Evolutionary conservation across 1,139 yeast species (phyloP), one percentile per base, ranked within the genome.

Genomic region (Suhomyces bolitotheri): DNA sequence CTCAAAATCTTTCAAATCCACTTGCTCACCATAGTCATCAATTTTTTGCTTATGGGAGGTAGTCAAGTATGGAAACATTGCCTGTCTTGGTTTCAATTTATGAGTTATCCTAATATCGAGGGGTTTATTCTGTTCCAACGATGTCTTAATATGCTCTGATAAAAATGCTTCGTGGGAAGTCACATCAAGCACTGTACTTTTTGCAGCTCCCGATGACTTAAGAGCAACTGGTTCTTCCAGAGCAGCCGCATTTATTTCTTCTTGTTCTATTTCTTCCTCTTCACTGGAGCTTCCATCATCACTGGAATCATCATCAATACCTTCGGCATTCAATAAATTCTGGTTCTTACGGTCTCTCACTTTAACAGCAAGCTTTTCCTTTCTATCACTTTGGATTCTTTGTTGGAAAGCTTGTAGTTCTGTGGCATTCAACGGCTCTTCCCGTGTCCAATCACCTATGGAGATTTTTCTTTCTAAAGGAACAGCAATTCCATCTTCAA

Each of bases 11-110:
- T 80, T 78, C 26, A 67, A 66, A 39, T 80, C 76, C 22, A 86
- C 78, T 1, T 81, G 62, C 40, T 79, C 82, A 16, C 97, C 97
- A 55, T 90, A 92, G 50, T 90, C 97, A 54, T 92, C 97, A 31
- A 72, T 66, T 45, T 82, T 77, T 17, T 73, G 69, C 44, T 78
- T 76, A 38, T 62, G 65, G 17, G 71, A 68, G 2, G 76, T 73
- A 8, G 74, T 64, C 48, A 71, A 80, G 40, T 51, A 66, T 7
- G 96, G 97, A 51, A 89, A 90, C 85, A 84, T 82, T 29, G 82
- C 79, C 38, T 83, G 81, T 45, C 84, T 73, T 4, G 82, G 78
- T 40, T 74, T 73, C 19, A 80, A 64, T 32, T 66, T 70, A 29
- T 60, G 60, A n/a, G 83, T 71, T 12, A 85, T 76, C 47, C 76